phyloP scores from a whole-genome alignment of 129 eudicot genomes.

The Arctium minus region DNA sequence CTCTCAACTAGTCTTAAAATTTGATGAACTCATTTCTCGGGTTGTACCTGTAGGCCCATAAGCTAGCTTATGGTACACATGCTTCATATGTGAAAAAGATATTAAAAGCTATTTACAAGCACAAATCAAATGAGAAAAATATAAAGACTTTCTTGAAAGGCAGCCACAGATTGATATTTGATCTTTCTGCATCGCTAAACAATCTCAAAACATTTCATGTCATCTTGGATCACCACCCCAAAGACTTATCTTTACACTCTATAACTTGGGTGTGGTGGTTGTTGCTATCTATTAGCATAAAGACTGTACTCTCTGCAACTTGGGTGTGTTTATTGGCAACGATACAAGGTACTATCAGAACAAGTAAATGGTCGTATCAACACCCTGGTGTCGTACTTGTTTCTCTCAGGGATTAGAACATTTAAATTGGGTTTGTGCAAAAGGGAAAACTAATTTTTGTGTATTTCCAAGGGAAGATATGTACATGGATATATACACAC shows the following conservation, averaged over 20 bases:
- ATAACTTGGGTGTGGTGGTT: background rate
- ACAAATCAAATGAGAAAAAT: background rate
- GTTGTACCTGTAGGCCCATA: background rate
- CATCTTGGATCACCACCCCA: background rate
- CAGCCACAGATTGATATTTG: background rate
- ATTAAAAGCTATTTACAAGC: background rate
- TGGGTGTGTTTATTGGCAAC: background rate
- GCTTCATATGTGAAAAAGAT: background rate
- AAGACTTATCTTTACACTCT: background rate
- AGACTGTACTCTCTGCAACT: background rate
- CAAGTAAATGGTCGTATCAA: background rate
- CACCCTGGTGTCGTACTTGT: background rate
- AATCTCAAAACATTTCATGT: background rate
- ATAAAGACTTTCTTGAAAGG: background rate
- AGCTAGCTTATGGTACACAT: background rate
- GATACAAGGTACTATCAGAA: background rate
- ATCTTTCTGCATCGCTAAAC: background rate
- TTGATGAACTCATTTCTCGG: background rate
- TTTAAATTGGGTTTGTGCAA: background rate
- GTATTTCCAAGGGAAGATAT: background rate
- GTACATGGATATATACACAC: background rate
- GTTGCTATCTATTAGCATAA: background rate
- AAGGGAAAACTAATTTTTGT: background rate
- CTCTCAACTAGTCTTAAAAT: background rate
- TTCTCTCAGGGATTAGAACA: background rate